Evolutionary conservation across 495 filamentous ascomycete species (phyloP), one percentile per base, ranked within the genome.

Genomic region (Penicillium egyptiacum): DNA sequence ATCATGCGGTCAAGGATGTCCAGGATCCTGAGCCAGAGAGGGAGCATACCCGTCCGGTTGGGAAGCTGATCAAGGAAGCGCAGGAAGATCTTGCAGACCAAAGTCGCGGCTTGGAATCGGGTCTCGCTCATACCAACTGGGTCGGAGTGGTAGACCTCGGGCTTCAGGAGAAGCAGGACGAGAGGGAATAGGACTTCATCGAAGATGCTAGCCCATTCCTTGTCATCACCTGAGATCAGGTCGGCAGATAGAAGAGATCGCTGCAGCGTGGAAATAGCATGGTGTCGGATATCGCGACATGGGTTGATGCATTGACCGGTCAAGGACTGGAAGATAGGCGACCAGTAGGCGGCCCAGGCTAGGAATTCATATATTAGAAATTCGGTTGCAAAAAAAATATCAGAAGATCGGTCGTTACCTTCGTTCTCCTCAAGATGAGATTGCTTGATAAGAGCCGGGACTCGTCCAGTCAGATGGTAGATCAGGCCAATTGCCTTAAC

Each of bases 291-390:
- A 69, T 96, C 92, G 42, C 94, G 90, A 68, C 92, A 97, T 7
- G 95, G 92, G 65, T 98, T 99, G 58, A 89, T 87, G 74, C 91
- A 96, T 74, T 98, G 94, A 9, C 83, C 83, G 9, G 89, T 94
- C 28, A 98, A 75, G 12, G 90, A 87, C 57, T 88, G 83, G 75
- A 98, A 93, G 31, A 98, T 93, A 22, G 92, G 95, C 16, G 92
- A 87, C 94, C 94, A 99, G 70, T 99, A 99, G 14, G 95, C 90
- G 30, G 90, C 89, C 94, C 94, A 99, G 35, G 94, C 94, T 91
- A 49, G 52, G 53, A 45, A 50, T 17, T 16, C 5, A 22, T 4
- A 19, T 16, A 44, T 75, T 47, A 72, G 63, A 39, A 41, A 1
- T 6, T 43, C 5, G 17, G 17, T 22, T 47, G 5, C 28, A 16